Conservation (phyloP, 2,329 filamentous ascomycete genomes). For the Aspergillus transmontanensis region DNA sequence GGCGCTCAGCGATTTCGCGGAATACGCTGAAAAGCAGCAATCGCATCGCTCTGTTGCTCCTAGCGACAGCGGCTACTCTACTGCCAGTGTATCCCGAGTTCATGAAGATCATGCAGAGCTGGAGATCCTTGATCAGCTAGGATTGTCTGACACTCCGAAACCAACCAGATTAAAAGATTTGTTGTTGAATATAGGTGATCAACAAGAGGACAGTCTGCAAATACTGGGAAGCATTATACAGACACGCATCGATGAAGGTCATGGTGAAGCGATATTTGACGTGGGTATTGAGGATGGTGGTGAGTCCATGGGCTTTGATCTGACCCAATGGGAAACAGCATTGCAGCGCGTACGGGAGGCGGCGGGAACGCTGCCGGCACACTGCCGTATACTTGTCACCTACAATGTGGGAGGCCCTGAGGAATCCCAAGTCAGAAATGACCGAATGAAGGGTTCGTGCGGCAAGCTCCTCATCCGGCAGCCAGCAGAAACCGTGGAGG, state of each 20-base stretch:
- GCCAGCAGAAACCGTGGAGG: slow-evolving; percentile 72
- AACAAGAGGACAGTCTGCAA: slow-evolving; percentile 61
- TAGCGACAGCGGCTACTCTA: slow-evolving; percentile 47
- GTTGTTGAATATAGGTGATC: slow-evolving; percentile 60
- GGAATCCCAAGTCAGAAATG: slow-evolving; percentile 66
- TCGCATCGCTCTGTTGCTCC: slow-evolving; percentile 48
- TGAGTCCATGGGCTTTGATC: slow-evolving; percentile 76
- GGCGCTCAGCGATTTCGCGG: slow-evolving; percentile 93
- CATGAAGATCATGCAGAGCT: slow-evolving; percentile 81
- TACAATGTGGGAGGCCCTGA: slow-evolving; percentile 80
- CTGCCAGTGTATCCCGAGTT: slow-evolving; percentile 34
- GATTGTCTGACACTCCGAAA: slow-evolving; percentile 69
- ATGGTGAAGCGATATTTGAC: slow-evolving; percentile 89
- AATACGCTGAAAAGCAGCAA: slow-evolving; percentile 96
- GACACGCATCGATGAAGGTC: slow-evolving; percentile 74
- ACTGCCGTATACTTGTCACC: slow-evolving; percentile 83
- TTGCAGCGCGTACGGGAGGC: slow-evolving; percentile 66
- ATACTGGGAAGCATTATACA: slow-evolving; percentile 68
- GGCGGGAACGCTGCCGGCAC: slow-evolving; percentile 66
- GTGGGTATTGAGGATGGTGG: slow-evolving; percentile 88
- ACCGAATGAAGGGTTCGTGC: slow-evolving; percentile 72
- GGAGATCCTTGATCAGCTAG: slow-evolving; percentile 80
- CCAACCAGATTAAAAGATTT: slow-evolving; percentile 72
- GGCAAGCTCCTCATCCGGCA: slow-evolving; percentile 87
- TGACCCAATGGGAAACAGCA: slow-evolving; percentile 74